phyloP scores from a whole-genome alignment of 352 stramenopile species.

The Globisporangium barbulae region DNA sequence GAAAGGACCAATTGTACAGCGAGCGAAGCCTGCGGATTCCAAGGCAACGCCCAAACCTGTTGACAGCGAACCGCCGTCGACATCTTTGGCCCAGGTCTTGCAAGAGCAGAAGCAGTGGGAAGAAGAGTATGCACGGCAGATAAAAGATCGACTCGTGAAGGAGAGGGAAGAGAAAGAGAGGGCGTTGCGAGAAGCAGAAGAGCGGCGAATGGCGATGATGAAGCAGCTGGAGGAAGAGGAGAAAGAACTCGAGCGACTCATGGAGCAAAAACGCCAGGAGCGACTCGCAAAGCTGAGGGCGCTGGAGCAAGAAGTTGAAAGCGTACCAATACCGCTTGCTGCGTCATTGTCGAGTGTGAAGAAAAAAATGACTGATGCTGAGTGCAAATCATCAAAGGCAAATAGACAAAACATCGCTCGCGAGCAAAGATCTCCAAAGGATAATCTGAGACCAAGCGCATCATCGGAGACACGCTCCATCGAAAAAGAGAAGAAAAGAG shows the following conservation, averaged over 20 bases:
- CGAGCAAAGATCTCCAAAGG: background rate
- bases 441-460: background rate
- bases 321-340: background rate
- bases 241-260: conserved; percentile 56
- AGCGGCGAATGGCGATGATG: conserved; percentile 47
- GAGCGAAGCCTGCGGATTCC: background rate
- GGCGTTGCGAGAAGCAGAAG: conserved; percentile 46
- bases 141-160: conserved; percentile 37
- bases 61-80: conserved; percentile 5
- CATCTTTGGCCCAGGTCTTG: conserved; percentile 37
- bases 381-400: background rate
- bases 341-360: background rate
- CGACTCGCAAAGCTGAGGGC: conserved; percentile 50
- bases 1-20: background rate
- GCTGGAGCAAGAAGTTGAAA: conserved; percentile 34
- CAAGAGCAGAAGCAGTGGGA: conserved; percentile 63
- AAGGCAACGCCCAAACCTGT: background rate
- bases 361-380: background rate
- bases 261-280: conserved; percentile 60
- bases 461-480: background rate
- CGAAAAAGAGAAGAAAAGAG: background rate
- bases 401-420: background rate
- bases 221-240: conserved; percentile 76
- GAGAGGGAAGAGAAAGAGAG: conserved; percentile 57
- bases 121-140: conserved; percentile 49